Percentiles rank a stretch among this genome's conserved stretches.
Evolutionary conservation across 345 rosid genomes (phyloP).

Genomic region (Citrus medica): DNA sequence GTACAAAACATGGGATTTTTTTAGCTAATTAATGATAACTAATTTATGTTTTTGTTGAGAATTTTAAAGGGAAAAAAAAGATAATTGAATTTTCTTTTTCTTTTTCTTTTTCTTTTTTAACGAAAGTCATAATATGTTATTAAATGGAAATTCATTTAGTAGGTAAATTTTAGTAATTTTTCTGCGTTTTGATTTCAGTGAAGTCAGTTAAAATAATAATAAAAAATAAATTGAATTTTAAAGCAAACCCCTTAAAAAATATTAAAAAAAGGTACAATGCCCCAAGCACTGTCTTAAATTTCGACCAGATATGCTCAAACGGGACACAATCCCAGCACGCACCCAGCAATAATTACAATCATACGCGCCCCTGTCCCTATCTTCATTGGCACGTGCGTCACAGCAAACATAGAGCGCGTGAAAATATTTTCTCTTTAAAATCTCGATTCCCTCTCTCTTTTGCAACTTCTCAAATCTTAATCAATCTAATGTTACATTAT

Average conservation of each 20-base stretch:
- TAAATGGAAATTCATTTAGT: too few relatives aligned
- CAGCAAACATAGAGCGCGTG: not conserved
- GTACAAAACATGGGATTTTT: too few relatives aligned
- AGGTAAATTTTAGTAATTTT: too few relatives aligned
- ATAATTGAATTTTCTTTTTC: too few relatives aligned
- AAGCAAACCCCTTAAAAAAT: not conserved
- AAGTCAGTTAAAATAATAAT: not conserved
- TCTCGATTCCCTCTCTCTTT: not conserved
- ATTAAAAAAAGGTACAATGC: not conserved
- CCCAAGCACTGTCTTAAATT: constrained; percentile 3
- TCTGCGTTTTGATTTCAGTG: not conserved
- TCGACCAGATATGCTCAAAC: not conserved
- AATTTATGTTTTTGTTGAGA: too few relatives aligned
- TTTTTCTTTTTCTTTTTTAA: too few relatives aligned
- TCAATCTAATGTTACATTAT: not conserved
- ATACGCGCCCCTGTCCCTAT: not conserved
- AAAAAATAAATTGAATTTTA: not conserved
- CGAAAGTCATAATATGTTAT: too few relatives aligned
- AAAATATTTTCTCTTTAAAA: too few relatives aligned
- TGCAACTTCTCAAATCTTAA: not conserved
- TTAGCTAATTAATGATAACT: too few relatives aligned
- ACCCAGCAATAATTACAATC: too few relatives aligned
- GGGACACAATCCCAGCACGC: not conserved
- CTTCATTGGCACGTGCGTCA: not conserved
- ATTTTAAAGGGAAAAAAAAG: too few relatives aligned